phyloP scores from a whole-genome alignment of 1,139 yeast species.

The Eremothecium sinecaudum region DNA sequence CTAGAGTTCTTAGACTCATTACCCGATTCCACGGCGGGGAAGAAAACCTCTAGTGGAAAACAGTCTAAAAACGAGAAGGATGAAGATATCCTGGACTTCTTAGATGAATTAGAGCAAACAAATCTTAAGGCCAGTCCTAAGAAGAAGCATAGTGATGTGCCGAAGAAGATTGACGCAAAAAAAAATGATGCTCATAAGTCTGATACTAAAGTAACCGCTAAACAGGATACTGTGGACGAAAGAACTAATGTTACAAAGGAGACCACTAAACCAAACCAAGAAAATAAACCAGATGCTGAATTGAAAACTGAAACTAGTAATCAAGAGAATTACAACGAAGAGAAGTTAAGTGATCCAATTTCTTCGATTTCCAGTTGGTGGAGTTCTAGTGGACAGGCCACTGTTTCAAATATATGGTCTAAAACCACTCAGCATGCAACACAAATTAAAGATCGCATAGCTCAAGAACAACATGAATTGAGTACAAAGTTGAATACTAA shows the following conservation, averaged over 20 bases:
- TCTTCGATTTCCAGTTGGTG: slow-evolving; percentile 74
- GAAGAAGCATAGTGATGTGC: slow-evolving; percentile 4
- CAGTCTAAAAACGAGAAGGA: slow-evolving; percentile 27
- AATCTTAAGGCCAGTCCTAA: slow-evolving; percentile 17
- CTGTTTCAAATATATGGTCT: slow-evolving; percentile 65
- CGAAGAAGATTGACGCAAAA: slow-evolving; percentile 8
- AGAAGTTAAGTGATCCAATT: slow-evolving; percentile 49
- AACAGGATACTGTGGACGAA: slow-evolving; percentile 8
- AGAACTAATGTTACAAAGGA: slow-evolving; percentile 1
- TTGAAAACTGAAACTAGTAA: slow-evolving; percentile 2
- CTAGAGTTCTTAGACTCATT: slow-evolving; percentile 81
- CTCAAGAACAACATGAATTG: slow-evolving; percentile 18
- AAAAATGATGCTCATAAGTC: too few relatives aligned
- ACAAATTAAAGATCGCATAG: slow-evolving; percentile 22
- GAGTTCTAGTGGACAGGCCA: slow-evolving; percentile 64
- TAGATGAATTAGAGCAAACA: slow-evolving; percentile 63
- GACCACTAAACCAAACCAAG: slow-evolving; percentile 6
- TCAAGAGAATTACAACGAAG: slow-evolving; percentile 13
- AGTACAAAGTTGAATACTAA: slow-evolving; percentile 19
- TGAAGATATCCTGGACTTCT: slow-evolving; percentile 74
- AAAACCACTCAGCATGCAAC: slow-evolving; percentile 32
- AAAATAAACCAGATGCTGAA: slow-evolving; percentile 12
- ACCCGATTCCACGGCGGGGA: slow-evolving; percentile 46
- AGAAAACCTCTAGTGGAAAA: slow-evolving; percentile 6
- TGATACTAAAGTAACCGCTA: slow-evolving; percentile 5